These are phyloP conservation scores for Globisporangium irregulare DNA, from an alignment of 352 stramenopile genomes.

Conservation along the genomic window DNA sequence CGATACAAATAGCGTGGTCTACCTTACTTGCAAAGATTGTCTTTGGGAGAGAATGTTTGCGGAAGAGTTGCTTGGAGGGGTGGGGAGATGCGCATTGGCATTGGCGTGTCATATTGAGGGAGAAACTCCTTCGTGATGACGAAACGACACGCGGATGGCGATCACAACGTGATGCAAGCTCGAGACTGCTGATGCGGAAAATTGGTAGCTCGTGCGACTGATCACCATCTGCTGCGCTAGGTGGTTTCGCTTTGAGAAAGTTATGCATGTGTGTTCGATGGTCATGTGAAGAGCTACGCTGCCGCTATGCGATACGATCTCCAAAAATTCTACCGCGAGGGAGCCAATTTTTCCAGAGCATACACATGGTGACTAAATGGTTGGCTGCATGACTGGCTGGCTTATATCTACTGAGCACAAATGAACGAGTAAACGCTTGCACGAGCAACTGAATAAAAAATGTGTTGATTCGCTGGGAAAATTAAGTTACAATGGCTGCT, in stretches of 20 bases:
- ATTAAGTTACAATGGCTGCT: slow-evolving; percentile 1
- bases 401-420: background rate
- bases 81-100: background rate
- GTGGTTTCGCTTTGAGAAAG: background rate
- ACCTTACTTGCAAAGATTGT: background rate
- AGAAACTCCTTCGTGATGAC: background rate
- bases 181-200: background rate
- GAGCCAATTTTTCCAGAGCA: background rate
- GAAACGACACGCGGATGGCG: slow-evolving; percentile 5
- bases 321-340: background rate
- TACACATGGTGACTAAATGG: background rate
- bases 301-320: slow-evolving; percentile 6
- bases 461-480: background rate
- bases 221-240: background rate
- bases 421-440: background rate
- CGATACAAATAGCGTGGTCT: background rate
- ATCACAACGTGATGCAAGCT: background rate
- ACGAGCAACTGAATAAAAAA: background rate
- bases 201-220: background rate
- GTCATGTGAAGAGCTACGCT: background rate
- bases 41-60: background rate
- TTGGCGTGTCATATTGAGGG: background rate
- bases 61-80: background rate
- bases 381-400: background rate
- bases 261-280: background rate